Conservation (phyloP, 2,329 filamentous ascomycete genomes). For the Tolypocladium pustulatum region DNA sequence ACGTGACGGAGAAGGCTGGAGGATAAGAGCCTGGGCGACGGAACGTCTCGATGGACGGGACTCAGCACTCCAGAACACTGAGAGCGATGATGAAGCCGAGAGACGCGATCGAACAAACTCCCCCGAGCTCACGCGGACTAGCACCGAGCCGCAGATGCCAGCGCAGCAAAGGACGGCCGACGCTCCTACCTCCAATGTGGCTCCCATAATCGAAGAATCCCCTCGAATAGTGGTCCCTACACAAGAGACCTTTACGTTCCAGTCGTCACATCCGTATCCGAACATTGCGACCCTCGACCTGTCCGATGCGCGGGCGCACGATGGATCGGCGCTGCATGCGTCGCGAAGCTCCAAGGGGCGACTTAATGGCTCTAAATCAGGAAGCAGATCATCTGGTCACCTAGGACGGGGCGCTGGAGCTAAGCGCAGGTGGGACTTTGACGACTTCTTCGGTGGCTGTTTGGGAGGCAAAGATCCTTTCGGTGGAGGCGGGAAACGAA, state of each 20-base stretch:
- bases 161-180: slow-evolving; percentile 13
- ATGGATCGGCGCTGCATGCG: slow-evolving; percentile 17
- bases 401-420: slow-evolving; percentile 56
- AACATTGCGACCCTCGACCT: slow-evolving; percentile 51
- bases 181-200: slow-evolving; percentile 14
- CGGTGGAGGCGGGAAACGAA: slow-evolving; percentile 37
- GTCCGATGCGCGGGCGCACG: slow-evolving; percentile 38
- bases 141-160: slow-evolving; percentile 25
- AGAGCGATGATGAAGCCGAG: slow-evolving; percentile 61
- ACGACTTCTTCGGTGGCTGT: slow-evolving; percentile 65
- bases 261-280: slow-evolving; percentile 50
- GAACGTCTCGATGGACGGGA: slow-evolving; percentile 59
- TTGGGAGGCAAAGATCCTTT: slow-evolving; percentile 52
- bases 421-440: slow-evolving; percentile 63
- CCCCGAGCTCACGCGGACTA: slow-evolving; percentile 43
- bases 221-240: slow-evolving; percentile 39
- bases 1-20: slow-evolving; percentile 65
- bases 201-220: slow-evolving; percentile 16
- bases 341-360: slow-evolving; percentile 18
- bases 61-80: slow-evolving; percentile 38
- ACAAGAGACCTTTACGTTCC: slow-evolving; percentile 59
- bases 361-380: slow-evolving; percentile 13
- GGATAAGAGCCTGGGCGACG: slow-evolving; percentile 52
- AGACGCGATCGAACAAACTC: slow-evolving; percentile 51
- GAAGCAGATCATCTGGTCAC: slow-evolving; percentile 22